A percentile compares a stretch with the other conserved stretches of the same genome.
Evolutionary conservation across 1,284 basidiomycete species (phyloP).

Genomic region (Ceratobasidium sp.): DNA sequence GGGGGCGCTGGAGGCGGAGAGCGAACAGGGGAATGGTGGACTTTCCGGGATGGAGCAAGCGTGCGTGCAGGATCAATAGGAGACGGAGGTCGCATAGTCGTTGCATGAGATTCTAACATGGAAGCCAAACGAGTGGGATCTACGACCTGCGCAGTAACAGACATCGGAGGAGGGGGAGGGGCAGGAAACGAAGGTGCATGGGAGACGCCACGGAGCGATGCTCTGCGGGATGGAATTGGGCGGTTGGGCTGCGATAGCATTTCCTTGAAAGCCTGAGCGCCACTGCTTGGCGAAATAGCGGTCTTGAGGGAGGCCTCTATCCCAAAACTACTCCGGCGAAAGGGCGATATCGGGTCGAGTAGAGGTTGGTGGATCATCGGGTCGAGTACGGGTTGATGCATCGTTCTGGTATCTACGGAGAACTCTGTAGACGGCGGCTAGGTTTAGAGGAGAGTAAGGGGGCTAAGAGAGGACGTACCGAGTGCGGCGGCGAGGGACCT

Average conservation of each 20-base stretch:
- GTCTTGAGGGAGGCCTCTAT: conserved; percentile 15
- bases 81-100: conserved; percentile 25
- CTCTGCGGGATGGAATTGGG: conserved; percentile 34
- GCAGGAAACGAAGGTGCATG: conserved; percentile 7
- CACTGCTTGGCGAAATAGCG: neutral
- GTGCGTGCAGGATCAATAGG: conserved; percentile 14
- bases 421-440: conserved; percentile 9
- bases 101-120: conserved; percentile 22
- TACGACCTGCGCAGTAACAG: conserved; percentile 25
- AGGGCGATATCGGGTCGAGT: neutral
- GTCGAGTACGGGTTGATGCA: conserved; percentile 35
- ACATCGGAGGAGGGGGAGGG: conserved; percentile 21
- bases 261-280: conserved; percentile 28
- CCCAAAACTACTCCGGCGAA: conserved; percentile 40
- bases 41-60: conserved; percentile 6
- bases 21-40: conserved; percentile 21
- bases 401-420: conserved; percentile 3
- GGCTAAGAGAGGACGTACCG: conserved; percentile 19
- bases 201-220: conserved; percentile 18
- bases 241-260: conserved; percentile 26
- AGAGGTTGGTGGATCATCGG: conserved; percentile 8
- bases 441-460: neutral
- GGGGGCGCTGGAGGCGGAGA: conserved; percentile 1
- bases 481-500: conserved; percentile 18
- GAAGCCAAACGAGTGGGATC: conserved; percentile 15